phyloP scores from a whole-genome alignment of 2,329 filamentous ascomycete species.

The Colletotrichum cuscutae region DNA sequence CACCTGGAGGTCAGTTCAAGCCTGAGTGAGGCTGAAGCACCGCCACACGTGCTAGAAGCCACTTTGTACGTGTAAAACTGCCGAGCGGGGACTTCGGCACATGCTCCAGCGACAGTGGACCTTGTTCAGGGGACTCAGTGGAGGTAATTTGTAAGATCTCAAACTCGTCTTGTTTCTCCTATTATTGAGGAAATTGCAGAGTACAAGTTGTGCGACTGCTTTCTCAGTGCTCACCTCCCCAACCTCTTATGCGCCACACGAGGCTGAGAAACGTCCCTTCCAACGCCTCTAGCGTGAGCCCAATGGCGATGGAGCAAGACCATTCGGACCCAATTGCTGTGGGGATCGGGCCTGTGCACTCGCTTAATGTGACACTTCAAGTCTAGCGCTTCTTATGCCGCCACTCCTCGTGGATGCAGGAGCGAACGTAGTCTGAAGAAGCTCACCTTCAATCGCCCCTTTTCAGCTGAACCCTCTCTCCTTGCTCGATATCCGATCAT shows the following conservation, averaged over 20 bases:
- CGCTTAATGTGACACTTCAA: constrained; percentile 33
- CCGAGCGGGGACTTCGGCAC: neutral
- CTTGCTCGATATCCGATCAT: constrained; percentile 32
- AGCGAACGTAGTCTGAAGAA: constrained; percentile 35
- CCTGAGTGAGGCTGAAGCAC: constrained; percentile 25
- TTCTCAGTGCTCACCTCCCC: neutral
- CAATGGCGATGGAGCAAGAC: constrained; percentile 26
- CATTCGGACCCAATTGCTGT: constrained; percentile 26
- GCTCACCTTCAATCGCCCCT: constrained; percentile 36
- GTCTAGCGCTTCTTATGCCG: constrained; percentile 34
- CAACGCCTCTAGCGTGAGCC: constrained; percentile 11
- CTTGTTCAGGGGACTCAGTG: neutral
- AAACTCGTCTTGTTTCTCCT: neutral
- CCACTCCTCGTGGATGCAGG: constrained; percentile 35
- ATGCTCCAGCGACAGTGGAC: neutral
- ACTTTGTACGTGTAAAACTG: neutral
- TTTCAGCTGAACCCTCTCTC: constrained; percentile 34
- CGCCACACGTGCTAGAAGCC: constrained; percentile 9
- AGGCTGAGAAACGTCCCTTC: constrained; percentile 31
- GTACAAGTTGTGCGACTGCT: neutral
- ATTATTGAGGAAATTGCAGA: constrained; percentile 1
- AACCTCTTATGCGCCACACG: constrained; percentile 27
- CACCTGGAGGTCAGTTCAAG: constrained; percentile 8
- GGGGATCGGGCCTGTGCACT: constrained; percentile 28
- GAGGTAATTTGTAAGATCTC: neutral